Conservation (phyloP, 176 grass and related monocot genomes). For the bread wheat (Triticum aestivum) region IWGSC_CS_RefSeq_v2.1 NC_057796.1:332082577-332083076, state of each 20-base stretch:
- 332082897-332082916: slow-evolving; percentile 4
- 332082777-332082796: neutral
- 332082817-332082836: neutral
- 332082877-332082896: slow-evolving; percentile 22
- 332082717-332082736: slow-evolving; percentile 6
- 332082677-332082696: neutral
- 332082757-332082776: neutral
- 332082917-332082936: neutral
- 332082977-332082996: slow-evolving; percentile 14
- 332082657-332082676: neutral
- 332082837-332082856: neutral
- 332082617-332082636: neutral
- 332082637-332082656: neutral
- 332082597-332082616: neutral
- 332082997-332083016: slow-evolving; percentile 11
- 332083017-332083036: neutral
- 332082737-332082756: neutral
- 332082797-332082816: slow-evolving; percentile 9
- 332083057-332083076: neutral
- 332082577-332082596: neutral
- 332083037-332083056: slow-evolving; percentile 12
- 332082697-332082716: neutral
- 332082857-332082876: neutral
- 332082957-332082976: neutral
- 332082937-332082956: neutral